These are phyloP conservation scores for Paraconiothyrium brasiliense DNA, from an alignment of 2,329 filamentous ascomycete genomes.

Conservation along the genomic window DNA sequence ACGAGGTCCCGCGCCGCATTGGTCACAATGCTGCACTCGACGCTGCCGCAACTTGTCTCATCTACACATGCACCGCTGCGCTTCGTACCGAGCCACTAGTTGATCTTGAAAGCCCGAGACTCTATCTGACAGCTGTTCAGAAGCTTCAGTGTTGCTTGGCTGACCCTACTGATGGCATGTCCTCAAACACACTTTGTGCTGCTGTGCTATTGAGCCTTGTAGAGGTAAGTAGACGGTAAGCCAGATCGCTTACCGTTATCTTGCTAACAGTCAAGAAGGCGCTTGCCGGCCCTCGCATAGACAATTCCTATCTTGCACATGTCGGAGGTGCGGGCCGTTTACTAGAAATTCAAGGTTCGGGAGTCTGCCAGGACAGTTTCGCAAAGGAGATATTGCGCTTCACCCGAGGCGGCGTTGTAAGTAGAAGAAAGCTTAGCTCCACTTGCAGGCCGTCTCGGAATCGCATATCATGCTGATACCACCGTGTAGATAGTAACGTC, in stretches of 20 bases:
- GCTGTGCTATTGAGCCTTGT: slow-evolving; percentile 44
- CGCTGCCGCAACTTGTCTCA: slow-evolving; percentile 41
- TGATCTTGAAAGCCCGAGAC: slow-evolving; percentile 37
- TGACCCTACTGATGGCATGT: slow-evolving; percentile 39
- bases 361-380: slow-evolving; percentile 37
- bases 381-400: slow-evolving; percentile 44
- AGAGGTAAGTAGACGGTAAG: slow-evolving; percentile 30
- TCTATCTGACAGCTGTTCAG: slow-evolving; percentile 45
- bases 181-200: slow-evolving; percentile 46
- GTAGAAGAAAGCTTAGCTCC: slow-evolving; percentile 16
- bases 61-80: slow-evolving; percentile 39
- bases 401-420: slow-evolving; percentile 43
- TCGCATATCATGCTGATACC: background rate
- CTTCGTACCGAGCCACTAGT: slow-evolving; percentile 32
- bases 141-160: slow-evolving; percentile 39
- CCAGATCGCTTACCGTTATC: background rate
- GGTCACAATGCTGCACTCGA: slow-evolving; percentile 45
- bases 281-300: slow-evolving; percentile 40
- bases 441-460: background rate
- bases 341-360: slow-evolving; percentile 44
- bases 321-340: slow-evolving; percentile 45
- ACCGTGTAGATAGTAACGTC: slow-evolving; percentile 42
- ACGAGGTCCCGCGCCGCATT: slow-evolving; percentile 40
- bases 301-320: slow-evolving; percentile 44
- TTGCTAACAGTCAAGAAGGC: slow-evolving; percentile 28